Evolutionary conservation across 805 yeast genomes (phyloP).

Genomic region (Yarrowia deformans): DNA sequence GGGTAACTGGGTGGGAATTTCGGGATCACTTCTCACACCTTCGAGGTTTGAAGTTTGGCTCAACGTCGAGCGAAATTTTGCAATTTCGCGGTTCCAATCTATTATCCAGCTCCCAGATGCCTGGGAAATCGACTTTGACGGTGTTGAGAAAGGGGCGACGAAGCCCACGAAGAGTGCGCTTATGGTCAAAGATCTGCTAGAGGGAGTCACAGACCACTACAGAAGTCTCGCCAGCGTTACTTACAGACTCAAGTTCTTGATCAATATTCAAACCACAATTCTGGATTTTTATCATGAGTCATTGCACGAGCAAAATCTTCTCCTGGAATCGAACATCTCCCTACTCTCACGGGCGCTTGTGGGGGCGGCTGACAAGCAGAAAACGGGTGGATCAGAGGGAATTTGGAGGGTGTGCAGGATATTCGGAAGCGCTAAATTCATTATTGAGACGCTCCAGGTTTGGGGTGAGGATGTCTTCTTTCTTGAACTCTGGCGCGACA

Average conservation of each 20-base stretch:
- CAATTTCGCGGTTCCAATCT: slow-evolving; percentile 60
- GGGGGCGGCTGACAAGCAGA: slow-evolving; percentile 47
- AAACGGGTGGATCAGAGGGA: slow-evolving; percentile 48
- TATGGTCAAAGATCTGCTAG: slow-evolving; percentile 63
- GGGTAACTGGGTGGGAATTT: slow-evolving; percentile 56
- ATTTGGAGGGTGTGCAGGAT: slow-evolving; percentile 55
- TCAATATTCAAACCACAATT: slow-evolving; percentile 64
- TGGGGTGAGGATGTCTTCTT: slow-evolving; percentile 58
- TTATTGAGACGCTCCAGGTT: slow-evolving; percentile 52
- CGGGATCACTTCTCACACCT: slow-evolving; percentile 46
- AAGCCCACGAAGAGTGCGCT: slow-evolving; percentile 71
- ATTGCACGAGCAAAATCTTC: slow-evolving; percentile 54
- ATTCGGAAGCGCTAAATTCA: slow-evolving; percentile 52
- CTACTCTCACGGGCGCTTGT: slow-evolving; percentile 51
- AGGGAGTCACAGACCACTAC: slow-evolving; percentile 64
- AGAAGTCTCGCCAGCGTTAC: slow-evolving; percentile 55
- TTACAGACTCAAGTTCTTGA: slow-evolving; percentile 62
- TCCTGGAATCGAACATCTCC: slow-evolving; percentile 54
- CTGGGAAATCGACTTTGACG: slow-evolving; percentile 66
- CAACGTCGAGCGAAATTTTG: slow-evolving; percentile 55
- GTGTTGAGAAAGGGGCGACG: slow-evolving; percentile 53
- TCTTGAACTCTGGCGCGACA: slow-evolving; percentile 53
- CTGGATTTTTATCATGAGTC: slow-evolving; percentile 60
- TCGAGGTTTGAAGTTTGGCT: slow-evolving; percentile 60
- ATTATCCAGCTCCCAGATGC: slow-evolving; percentile 59